phyloP scores from a whole-genome alignment of 768 basidiomycete species.

The Pleurotus ostreatus region DNA sequence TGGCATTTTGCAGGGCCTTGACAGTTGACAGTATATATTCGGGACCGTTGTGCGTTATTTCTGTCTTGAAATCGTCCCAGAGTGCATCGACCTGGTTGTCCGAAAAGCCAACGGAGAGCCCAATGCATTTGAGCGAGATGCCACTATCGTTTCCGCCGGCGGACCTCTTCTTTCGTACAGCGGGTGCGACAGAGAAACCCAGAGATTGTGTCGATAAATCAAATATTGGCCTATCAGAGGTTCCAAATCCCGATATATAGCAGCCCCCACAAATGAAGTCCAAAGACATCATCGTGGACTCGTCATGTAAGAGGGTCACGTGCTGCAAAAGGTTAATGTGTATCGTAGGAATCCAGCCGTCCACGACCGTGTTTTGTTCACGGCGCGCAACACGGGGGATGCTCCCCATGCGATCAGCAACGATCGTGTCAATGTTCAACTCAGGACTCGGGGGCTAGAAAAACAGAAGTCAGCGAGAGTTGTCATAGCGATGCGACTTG shows the following conservation, averaged over 20 bases:
- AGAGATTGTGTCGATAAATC: conserved; percentile 26
- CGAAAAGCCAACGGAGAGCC: neutral
- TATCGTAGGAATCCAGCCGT: conserved; percentile 36
- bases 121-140: neutral
- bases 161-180: conserved; percentile 8
- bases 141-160: neutral
- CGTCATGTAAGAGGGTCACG: conserved; percentile 30
- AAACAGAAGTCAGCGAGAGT: neutral
- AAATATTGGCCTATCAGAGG: conserved; percentile 18
- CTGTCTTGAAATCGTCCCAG: conserved; percentile 18
- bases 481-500: neutral
- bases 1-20: conserved; percentile 23
- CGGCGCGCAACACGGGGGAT: conserved; percentile 20
- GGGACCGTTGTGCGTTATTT: conserved; percentile 38
- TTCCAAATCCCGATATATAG: neutral
- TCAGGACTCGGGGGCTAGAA: conserved; percentile 30
- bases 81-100: conserved; percentile 10
- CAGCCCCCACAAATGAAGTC: conserved; percentile 5
- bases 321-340: conserved; percentile 46
- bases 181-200: conserved; percentile 6
- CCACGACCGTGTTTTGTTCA: conserved; percentile 28
- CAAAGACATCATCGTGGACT: conserved; percentile 23
- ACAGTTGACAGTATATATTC: conserved; percentile 33
- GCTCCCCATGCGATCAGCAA: conserved; percentile 33
- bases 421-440: conserved; percentile 36